A percentile compares a stretch with the other conserved stretches of the same genome.
Conservation (phyloP, 345 rosid genomes). For the Lumnitzera racemosa region DNA sequence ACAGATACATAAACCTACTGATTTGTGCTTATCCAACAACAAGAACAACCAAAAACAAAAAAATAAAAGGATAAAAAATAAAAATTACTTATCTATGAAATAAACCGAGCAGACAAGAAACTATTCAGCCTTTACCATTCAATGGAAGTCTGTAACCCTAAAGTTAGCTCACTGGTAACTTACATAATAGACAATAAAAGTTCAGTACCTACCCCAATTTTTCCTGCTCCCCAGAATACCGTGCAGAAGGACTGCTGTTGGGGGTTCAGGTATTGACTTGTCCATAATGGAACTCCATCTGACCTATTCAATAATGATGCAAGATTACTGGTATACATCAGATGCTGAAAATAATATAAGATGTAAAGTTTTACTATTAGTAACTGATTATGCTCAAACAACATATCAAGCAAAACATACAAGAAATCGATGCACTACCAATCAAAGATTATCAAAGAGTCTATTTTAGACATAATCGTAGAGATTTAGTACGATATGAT, state of each 20-base stretch:
- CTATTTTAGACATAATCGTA: too few relatives aligned
- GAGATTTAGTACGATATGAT: too few relatives aligned
- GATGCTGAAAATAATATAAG: background rate
- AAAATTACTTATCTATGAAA: too few relatives aligned
- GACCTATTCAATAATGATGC: constrained; percentile 37
- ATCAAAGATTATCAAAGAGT: too few relatives aligned
- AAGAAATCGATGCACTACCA: too few relatives aligned
- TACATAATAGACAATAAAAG: background rate
- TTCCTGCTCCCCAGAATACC: constrained; percentile 88
- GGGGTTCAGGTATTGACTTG: constrained; percentile 73
- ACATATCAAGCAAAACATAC: too few relatives aligned
- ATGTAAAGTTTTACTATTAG: background rate
- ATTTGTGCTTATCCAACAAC: too few relatives aligned
- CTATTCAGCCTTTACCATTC: background rate
- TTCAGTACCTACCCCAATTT: constrained; percentile 69
- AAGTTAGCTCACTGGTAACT: background rate
- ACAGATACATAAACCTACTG: too few relatives aligned
- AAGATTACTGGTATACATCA: background rate
- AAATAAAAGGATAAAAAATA: too few relatives aligned
- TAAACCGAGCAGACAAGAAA: too few relatives aligned
- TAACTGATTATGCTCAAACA: background rate
- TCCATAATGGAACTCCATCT: constrained; percentile 64
- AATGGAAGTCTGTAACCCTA: background rate
- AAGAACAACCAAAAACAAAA: too few relatives aligned
- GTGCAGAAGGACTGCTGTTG: constrained; percentile 88